These are phyloP conservation scores for Spiraea crenata DNA, from an alignment of 331 rosid species.

Conservation along the genomic window DNA sequence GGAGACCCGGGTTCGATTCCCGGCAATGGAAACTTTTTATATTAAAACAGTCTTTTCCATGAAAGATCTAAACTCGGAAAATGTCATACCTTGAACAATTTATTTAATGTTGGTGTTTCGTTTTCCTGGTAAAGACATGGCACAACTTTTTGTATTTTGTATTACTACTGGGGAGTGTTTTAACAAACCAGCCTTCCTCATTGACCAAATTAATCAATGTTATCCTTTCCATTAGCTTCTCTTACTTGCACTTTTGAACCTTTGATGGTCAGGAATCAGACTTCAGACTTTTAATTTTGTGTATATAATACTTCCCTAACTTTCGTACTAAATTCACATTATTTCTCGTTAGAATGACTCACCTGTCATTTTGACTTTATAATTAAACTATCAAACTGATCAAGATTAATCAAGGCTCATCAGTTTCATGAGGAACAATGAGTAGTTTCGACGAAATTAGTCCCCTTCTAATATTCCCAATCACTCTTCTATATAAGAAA, in stretches of 20 bases:
- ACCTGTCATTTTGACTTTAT: not conserved
- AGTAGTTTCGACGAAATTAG: not conserved
- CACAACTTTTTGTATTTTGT: no score
- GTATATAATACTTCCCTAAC: not conserved
- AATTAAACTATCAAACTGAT: no score
- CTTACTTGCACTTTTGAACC: not conserved
- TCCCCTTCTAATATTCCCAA: not conserved
- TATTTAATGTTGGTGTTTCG: no score
- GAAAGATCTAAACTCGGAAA: no score
- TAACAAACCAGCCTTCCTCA: no score
- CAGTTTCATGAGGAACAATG: no score
- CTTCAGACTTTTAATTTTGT: no score
- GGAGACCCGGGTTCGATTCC: slow-evolving; percentile 71
- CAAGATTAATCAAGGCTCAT: not conserved
- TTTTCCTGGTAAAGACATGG: no score
- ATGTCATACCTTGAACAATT: no score
- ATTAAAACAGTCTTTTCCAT: no score
- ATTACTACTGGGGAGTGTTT: no score
- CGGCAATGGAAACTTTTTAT: slow-evolving; percentile 46
- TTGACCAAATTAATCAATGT: not conserved
- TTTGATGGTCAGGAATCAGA: no score
- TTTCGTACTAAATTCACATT: not conserved
- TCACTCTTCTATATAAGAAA: not conserved
- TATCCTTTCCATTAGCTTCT: not conserved
- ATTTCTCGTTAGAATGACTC: not conserved